Evolutionary conservation across 306 rosid species (phyloP).

Genomic region (Lablab purpureus): DNA sequence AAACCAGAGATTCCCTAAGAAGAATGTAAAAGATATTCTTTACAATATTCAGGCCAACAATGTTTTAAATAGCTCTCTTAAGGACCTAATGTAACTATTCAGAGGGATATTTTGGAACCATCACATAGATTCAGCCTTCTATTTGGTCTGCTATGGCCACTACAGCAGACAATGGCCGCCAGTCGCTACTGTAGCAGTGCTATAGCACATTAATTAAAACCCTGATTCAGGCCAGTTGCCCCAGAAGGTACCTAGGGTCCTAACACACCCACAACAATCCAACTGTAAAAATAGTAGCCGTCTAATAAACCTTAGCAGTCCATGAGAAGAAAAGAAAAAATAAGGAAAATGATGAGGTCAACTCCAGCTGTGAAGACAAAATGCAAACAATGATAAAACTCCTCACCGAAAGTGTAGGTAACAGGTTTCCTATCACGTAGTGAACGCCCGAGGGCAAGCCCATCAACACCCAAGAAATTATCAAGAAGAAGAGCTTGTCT

Average conservation of each 20-base stretch:
- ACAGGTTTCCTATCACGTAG: constrained; percentile 96
- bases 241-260: constrained; percentile 25
- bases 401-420: constrained; percentile 93
- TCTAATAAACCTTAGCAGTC: constrained; percentile 1
- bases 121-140: too few relatives aligned
- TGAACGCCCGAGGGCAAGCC: constrained; percentile 90
- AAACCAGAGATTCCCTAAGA: constrained; percentile 5
- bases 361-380: constrained; percentile 8
- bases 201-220: too few relatives aligned
- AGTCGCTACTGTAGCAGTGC: too few relatives aligned
- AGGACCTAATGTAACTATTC: too few relatives aligned
- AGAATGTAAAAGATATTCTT: constrained; percentile 16
- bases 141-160: too few relatives aligned
- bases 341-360: background rate
- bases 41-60: background rate
- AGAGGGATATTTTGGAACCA: too few relatives aligned
- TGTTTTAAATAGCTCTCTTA: too few relatives aligned
- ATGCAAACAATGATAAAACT: constrained; percentile 24
- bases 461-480: constrained; percentile 74
- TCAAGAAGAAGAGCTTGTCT: constrained; percentile 98
- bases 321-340: constrained; percentile 23
- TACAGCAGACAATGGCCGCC: too few relatives aligned
- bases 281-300: background rate
- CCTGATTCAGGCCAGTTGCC: background rate
- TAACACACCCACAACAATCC: constrained; percentile 9